A percentile compares a stretch with the other conserved stretches of the same genome.
phyloP scores from a whole-genome alignment of 306 rosid species.

The Cucumis hystrix region DNA sequence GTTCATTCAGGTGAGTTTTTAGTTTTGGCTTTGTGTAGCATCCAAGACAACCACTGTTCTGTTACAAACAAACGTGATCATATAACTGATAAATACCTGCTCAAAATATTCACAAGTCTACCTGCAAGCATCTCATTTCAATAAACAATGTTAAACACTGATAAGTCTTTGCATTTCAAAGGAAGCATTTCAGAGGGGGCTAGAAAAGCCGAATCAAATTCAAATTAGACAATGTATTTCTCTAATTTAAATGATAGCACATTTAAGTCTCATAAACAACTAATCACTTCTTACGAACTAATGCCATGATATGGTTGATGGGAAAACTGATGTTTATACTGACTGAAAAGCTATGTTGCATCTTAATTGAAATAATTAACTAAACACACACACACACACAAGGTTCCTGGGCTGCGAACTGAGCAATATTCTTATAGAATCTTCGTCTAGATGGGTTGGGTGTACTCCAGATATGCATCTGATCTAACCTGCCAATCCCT shows the following conservation, averaged over 20 bases:
- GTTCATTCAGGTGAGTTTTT: constrained; percentile 19
- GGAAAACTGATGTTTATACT: neutral
- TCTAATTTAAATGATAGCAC: neutral
- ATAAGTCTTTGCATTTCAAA: neutral
- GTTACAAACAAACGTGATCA: constrained; percentile 60
- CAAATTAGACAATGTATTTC: neutral
- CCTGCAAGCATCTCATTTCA: constrained; percentile 16
- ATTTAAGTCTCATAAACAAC: neutral
- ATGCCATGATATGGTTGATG: neutral
- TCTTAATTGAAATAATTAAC: neutral
- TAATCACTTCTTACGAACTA: neutral
- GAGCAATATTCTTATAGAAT: neutral
- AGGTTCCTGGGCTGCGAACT: neutral
- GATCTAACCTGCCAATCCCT: neutral
- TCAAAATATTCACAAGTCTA: neutral
- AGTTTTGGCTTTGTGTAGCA: constrained; percentile 42
- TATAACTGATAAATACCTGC: constrained; percentile 32
- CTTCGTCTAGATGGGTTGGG: neutral
- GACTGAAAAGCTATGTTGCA: neutral
- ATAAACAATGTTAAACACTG: neutral
- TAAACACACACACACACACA: neutral
- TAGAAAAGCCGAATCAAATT: neutral
- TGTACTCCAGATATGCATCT: neutral
- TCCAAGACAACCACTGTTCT: constrained; percentile 99
- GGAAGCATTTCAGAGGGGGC: neutral